Base-by-base conservation (phyloP, 352 stramenopile genomes). In the Blastocystis sp. region DNA sequence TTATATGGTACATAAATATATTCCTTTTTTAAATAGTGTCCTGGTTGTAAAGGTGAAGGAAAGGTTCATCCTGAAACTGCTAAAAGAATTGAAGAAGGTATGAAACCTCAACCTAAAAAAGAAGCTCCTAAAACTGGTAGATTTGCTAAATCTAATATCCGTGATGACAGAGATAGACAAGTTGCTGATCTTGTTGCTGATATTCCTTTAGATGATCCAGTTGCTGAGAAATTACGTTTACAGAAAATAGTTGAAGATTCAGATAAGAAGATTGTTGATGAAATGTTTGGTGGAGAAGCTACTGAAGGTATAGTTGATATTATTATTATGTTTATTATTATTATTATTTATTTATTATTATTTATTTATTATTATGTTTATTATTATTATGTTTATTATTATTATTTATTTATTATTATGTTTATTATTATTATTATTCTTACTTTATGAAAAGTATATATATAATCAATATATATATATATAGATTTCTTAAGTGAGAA, bases 261-360 rank as follows among this genome's bases (percentile, higher is more conserved):
- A 9, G 52, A 62, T 52, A 42, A 39, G 4, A 62, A 62, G 21
- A 62, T 62, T 52, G 24, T 62, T 18, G 52, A 62, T 23, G 52
- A 62, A 21, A 62, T 62, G 52, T 62, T 62, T 28, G 52, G 52
- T 4, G 52, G 52, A 21, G 40, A 62, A 13, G 52, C 52, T 21
- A 42, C 37, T 23, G 52, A 62, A 10, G 24, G 52, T 62, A 48
- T 34, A 2, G n/a, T n/a, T n/a, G n/a, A n/a, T n/a, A n/a, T n/a
- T n/a, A n/a, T n/a, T n/a, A n/a, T n/a, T n/a, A n/a, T n/a, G n/a
- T n/a, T n/a, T n/a, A n/a, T n/a, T n/a, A n/a, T n/a, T n/a, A n/a
- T n/a, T n/a, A n/a, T n/a, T n/a, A n/a, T n/a, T n/a, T n/a, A n/a
- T n/a, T n/a, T n/a, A n/a, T n/a, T n/a, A n/a, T n/a, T n/a, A n/a